Evolutionary conservation across 805 yeast genomes (phyloP), one percentile per base, ranked within the genome.

Genomic region (Tetrapisispora nanseiensis): DNA sequence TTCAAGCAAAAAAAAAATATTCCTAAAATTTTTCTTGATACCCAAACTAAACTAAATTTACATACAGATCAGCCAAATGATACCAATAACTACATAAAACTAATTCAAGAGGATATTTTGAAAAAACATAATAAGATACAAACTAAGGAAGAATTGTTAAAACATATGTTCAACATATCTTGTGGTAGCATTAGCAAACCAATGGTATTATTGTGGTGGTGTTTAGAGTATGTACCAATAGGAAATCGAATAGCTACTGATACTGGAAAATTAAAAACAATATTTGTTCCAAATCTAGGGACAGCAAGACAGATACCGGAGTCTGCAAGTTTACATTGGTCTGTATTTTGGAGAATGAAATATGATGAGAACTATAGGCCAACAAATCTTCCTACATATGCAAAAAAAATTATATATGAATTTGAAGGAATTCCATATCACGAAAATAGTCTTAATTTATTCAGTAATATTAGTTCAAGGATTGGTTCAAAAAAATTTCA

Each of bases 201-300:
- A 7, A 33, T 43, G 28, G 18, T 45, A 9, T 3, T 75, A 0
- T 48, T 65, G 6, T 80, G 86, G 86, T 80, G 85, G 85, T 3
- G 71, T 3, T 54, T 76, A 11, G 87, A 80, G 49, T 57, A 74
- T 13, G 46, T 80, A n/a, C 86, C 86, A 1, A 51, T 78, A 35
- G 78, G 78, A 0, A 66, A 70, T 23, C 70, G 72, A 48, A 56
- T 70, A 33, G 78, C 76, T 50, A 65, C 72, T 50, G 46, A 50
- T 5, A 51, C 63, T 3, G 76, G 77, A 2, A 63, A 67, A 49
- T 78, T 83, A 82, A 62, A 59, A 43, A 65, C 69, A 37, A 57
- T 62, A 5, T 74, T 67, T 50, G 51, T 61, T 12, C 86, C 86
- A 1, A 79, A 80, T 51, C 50, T 77, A 3, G 86, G 86, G 2